Conservation (phyloP, 2,329 filamentous ascomycete species). For the Domatiomyces catenatus region DNA sequence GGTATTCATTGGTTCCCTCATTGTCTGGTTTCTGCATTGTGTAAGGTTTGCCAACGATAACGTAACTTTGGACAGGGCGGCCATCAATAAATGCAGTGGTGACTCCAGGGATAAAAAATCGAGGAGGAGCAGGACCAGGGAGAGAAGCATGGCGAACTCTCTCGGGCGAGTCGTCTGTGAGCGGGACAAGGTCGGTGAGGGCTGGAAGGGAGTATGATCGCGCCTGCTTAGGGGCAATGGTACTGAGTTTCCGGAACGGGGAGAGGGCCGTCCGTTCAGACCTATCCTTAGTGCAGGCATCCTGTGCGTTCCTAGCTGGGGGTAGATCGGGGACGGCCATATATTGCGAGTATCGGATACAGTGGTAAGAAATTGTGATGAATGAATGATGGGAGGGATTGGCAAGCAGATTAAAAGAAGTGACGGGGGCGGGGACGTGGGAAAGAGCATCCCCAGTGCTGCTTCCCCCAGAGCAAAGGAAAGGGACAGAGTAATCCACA, state of each 20-base stretch:
- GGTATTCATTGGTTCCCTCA: conserved; percentile 38
- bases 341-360: neutral
- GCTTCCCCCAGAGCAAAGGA: neutral
- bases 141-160: neutral
- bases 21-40: conserved; percentile 37
- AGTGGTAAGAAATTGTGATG: neutral
- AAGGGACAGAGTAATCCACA: neutral
- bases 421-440: neutral
- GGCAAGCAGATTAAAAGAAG: neutral
- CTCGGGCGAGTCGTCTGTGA: neutral
- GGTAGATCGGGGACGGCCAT: neutral
- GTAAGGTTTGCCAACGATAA: conserved; percentile 18
- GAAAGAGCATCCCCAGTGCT: neutral
- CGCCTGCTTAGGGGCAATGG: neutral
- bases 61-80: conserved; percentile 8
- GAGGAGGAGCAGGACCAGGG: conserved; percentile 1
- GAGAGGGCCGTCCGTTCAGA: neutral
- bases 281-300: neutral
- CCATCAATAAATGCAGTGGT: conserved; percentile 8
- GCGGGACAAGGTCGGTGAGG: neutral
- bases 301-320: neutral
- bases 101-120: conserved; percentile 8
- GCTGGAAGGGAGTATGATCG: neutral
- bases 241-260: neutral
- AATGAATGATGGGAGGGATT: neutral